Conservation (phyloP, 768 basidiomycete species). For the Termitomyces sp. region DNA sequence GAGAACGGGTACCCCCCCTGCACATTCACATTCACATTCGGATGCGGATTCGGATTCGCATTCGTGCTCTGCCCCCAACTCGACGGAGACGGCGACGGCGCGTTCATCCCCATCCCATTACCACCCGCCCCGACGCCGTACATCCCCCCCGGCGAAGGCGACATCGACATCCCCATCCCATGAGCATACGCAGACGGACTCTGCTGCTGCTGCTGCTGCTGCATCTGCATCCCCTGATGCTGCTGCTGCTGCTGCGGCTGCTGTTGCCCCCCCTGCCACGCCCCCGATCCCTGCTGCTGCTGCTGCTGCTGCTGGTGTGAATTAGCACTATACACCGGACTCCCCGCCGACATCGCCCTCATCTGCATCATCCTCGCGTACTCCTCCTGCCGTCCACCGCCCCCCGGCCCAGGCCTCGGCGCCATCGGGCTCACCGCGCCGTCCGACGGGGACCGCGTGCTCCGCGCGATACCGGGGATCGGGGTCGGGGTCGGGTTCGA, state of each 20-base stretch:
- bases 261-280: constrained; percentile 21
- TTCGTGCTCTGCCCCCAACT: constrained; percentile 6
- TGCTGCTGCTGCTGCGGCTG: constrained; percentile 22
- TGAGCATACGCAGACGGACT: constrained; percentile 21
- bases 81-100: constrained; percentile 31
- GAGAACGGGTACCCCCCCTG: constrained; percentile 32
- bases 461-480: constrained; percentile 75
- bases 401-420: constrained; percentile 28
- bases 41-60: neutral
- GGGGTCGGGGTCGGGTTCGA: constrained; percentile 47
- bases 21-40: too few species aligned
- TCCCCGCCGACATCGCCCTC: constrained; percentile 31
- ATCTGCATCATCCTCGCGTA: constrained; percentile 54
- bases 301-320: constrained; percentile 12
- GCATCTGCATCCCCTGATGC: constrained; percentile 25
- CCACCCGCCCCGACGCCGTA: constrained; percentile 9
- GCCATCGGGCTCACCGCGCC: constrained; percentile 48
- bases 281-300: constrained; percentile 7
- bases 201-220: constrained; percentile 19
- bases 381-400: constrained; percentile 38
- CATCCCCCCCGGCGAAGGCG: constrained; percentile 37
- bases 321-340: constrained; percentile 33
- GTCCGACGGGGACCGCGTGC: constrained; percentile 74
- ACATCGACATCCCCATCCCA: too few species aligned
- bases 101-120: constrained; percentile 16